A percentile compares a stretch with the other conserved stretches of the same genome.
Conservation (phyloP, 2,329 filamentous ascomycete genomes). For the Parastagonospora avenae region DNA sequence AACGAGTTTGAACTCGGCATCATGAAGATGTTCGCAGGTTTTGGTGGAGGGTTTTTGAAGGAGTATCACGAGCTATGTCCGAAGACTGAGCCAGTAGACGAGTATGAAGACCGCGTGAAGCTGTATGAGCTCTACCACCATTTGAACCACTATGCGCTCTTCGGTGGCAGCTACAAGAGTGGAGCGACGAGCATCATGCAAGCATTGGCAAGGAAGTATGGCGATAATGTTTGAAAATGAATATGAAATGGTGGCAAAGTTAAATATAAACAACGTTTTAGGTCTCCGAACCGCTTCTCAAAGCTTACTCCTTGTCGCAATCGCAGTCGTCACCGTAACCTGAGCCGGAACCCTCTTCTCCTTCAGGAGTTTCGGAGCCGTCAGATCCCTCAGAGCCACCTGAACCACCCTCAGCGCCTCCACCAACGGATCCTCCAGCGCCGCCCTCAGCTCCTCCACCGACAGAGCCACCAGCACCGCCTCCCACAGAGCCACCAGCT, state of each 20-base stretch:
- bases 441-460: slow-evolving; percentile 29
- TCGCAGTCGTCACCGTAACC: slow-evolving; percentile 2
- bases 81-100: slow-evolving; percentile 77
- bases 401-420: slow-evolving; percentile 15
- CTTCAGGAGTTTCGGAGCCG: slow-evolving; percentile 23
- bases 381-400: slow-evolving; percentile 25
- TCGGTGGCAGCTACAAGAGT: slow-evolving; percentile 77
- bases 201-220: slow-evolving; percentile 74
- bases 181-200: slow-evolving; percentile 83
- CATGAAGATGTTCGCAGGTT: slow-evolving; percentile 96
- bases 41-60: slow-evolving; percentile 70
- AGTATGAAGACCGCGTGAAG: slow-evolving; percentile 82
- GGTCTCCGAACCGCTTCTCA: neutral
- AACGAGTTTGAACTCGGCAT: slow-evolving; percentile 91
- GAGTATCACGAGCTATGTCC: slow-evolving; percentile 79
- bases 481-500: slow-evolving; percentile 14
- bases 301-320: slow-evolving; percentile 1
- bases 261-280: slow-evolving; percentile 8
- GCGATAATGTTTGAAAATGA: slow-evolving; percentile 5
- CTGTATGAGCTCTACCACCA: slow-evolving; percentile 93
- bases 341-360: slow-evolving; percentile 23
- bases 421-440: slow-evolving; percentile 34
- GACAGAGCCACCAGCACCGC: slow-evolving; percentile 10
- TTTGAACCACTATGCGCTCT: slow-evolving; percentile 85
- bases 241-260: slow-evolving; percentile 5